These are phyloP conservation scores for Mycena pura DNA, from an alignment of 768 basidiomycete genomes.

Conservation along the genomic window DNA sequence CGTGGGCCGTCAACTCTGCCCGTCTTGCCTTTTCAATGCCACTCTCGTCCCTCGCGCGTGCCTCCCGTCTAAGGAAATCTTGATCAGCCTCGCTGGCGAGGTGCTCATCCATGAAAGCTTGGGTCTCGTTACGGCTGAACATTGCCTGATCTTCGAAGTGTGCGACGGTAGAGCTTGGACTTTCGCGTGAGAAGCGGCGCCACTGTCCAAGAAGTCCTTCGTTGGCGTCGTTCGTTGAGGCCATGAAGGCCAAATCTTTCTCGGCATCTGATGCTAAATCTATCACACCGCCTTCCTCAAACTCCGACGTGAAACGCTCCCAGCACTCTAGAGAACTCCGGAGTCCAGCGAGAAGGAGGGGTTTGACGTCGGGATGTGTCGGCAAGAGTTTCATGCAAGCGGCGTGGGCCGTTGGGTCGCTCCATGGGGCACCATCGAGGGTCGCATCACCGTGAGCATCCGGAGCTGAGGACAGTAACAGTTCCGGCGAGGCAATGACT, in stretches of 20 bases:
- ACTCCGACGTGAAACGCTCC: conserved; percentile 1
- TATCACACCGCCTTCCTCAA: neutral
- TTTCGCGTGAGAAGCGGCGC: neutral
- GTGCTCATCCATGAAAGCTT: neutral
- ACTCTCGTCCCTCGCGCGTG: neutral
- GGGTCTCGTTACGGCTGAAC: neutral
- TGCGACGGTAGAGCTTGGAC: neutral
- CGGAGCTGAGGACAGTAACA: neutral
- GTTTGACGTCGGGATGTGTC: neutral
- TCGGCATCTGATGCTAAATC: neutral
- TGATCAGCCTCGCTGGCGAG: neutral
- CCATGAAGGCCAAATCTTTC: neutral
- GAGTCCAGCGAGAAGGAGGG: neutral
- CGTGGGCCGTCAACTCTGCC: neutral
- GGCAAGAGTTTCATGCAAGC: neutral
- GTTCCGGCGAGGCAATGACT: neutral
- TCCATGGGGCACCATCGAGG: neutral
- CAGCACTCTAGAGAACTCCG: neutral
- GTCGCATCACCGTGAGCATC: neutral
- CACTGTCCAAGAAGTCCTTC: conserved; percentile 6
- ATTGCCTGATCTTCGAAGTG: conserved; percentile 2
- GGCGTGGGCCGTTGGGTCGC: neutral
- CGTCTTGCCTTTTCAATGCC: neutral
- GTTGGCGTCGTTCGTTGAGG: neutral
- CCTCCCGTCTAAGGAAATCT: neutral